A percentile compares a stretch with the other conserved stretches of the same genome.
Conservation (phyloP, 75 land plant species). For the Cupressus sempervirens region DNA sequence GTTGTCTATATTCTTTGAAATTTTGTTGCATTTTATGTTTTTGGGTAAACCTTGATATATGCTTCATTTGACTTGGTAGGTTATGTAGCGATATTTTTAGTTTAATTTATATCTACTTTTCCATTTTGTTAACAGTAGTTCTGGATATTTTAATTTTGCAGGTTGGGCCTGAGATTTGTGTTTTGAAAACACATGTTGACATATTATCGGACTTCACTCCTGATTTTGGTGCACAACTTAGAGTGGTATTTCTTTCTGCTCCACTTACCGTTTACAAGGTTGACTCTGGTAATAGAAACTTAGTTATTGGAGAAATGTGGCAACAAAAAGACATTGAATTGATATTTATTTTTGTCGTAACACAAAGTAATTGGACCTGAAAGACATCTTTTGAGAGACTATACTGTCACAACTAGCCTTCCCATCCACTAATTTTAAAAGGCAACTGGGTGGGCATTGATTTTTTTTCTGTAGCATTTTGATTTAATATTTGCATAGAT, state of each 20-base stretch:
- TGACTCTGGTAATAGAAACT: background rate
- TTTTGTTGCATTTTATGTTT: background rate
- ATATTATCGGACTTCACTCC: constrained; percentile 88
- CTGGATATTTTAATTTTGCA: constrained; percentile 22
- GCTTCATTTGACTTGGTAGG: background rate
- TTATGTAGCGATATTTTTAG: background rate
- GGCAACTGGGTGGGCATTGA: background rate
- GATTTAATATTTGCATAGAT: too few species aligned
- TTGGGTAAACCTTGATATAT: background rate
- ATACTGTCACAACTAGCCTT: background rate
- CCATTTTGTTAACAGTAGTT: background rate
- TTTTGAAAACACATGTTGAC: constrained; percentile 95
- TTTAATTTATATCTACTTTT: background rate
- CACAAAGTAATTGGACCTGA: background rate
- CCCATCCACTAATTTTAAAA: background rate
- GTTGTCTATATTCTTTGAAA: background rate
- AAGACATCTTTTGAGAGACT: background rate
- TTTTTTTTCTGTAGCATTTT: too few species aligned
- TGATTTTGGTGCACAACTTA: constrained; percentile 79
- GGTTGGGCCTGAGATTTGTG: constrained; percentile 94
- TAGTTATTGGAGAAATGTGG: background rate
- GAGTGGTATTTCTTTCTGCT: constrained; percentile 35
- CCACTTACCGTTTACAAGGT: background rate
- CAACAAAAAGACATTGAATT: background rate
- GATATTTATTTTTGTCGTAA: background rate